Conservation (phyloP, 2,329 filamentous ascomycete genomes). For the Phialophora expanda region DNA sequence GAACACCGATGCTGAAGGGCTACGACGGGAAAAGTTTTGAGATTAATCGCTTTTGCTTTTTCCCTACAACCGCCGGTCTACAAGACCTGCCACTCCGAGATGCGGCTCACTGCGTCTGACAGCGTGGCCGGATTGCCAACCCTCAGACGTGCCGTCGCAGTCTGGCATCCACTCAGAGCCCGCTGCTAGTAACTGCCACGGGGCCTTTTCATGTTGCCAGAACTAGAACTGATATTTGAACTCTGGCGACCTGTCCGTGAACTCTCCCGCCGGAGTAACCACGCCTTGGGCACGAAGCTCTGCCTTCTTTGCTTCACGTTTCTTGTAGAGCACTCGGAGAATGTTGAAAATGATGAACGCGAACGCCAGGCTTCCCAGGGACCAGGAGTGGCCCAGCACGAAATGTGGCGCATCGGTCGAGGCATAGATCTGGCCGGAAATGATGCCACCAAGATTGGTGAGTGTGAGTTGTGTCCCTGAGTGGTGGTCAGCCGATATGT, state of each 20-base stretch:
- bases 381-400: constrained; percentile 33
- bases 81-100: background rate
- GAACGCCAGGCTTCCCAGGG: constrained; percentile 28
- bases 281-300: constrained; percentile 26
- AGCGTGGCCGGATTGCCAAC: background rate
- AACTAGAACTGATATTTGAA: constrained; percentile 34
- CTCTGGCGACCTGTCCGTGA: constrained; percentile 32
- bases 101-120: background rate
- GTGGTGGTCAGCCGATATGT: background rate
- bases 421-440: constrained; percentile 45
- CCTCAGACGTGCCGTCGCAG: background rate
- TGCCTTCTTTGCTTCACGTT: constrained; percentile 24
- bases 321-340: constrained; percentile 28
- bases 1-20: background rate
- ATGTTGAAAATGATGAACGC: constrained; percentile 30
- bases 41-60: background rate
- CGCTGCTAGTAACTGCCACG: background rate
- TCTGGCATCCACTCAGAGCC: no score
- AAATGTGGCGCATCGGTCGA: constrained; percentile 31
- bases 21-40: background rate
- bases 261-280: constrained; percentile 27
- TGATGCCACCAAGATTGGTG: constrained; percentile 50
- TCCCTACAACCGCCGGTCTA: background rate
- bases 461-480: constrained; percentile 31
- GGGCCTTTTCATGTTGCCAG: background rate